Evolutionary conservation across 345 rosid species (phyloP).

Genomic region (Psidium friedrichsthalianum): DNA sequence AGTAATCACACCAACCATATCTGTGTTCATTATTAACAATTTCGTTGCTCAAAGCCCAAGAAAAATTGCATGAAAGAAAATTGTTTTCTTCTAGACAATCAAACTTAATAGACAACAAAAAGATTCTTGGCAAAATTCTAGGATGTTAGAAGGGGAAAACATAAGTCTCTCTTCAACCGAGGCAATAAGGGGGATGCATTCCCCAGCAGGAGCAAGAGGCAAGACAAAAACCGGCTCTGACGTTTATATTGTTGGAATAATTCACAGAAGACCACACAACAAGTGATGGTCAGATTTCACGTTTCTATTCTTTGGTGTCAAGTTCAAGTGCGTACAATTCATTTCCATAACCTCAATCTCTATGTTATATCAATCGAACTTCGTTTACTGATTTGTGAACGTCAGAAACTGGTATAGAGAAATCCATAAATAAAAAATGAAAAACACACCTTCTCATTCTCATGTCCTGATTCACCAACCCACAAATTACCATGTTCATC

Average conservation of each 20-base stretch:
- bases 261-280: background rate
- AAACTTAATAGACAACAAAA: background rate
- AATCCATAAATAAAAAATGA: background rate
- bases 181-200: background rate
- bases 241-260: background rate
- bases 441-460: constrained; percentile 77
- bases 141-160: background rate
- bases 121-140: background rate
- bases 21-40: background rate
- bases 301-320: background rate
- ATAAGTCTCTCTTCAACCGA: background rate
- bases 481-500: constrained; percentile 86
- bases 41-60: background rate
- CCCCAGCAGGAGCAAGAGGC: background rate
- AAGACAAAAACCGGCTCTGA: background rate
- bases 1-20: background rate
- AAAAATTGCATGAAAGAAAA: background rate
- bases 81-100: background rate
- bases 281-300: background rate
- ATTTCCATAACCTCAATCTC: background rate
- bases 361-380: background rate
- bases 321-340: background rate
- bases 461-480: constrained; percentile 99
- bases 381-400: background rate
- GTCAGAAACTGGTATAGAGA: background rate